A percentile compares a stretch with the other conserved stretches of the same genome.
Conservation (phyloP, 1,284 basidiomycete genomes). For the Cutaneotrichosporon cutaneum region DNA sequence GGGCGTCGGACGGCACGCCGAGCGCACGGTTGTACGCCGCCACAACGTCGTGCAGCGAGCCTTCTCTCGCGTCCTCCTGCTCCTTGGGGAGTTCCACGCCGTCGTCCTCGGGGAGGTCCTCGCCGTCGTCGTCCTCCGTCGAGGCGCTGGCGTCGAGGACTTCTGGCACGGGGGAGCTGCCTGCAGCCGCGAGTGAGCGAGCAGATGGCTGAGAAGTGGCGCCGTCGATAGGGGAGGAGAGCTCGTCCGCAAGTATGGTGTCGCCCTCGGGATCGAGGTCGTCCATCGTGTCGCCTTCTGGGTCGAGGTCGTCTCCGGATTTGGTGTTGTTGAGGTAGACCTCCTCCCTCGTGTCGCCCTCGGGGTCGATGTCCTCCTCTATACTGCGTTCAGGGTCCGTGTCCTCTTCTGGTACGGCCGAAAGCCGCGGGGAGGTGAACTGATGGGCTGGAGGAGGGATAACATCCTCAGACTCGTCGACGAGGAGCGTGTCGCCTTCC, state of each 20-base stretch:
- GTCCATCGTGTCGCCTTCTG: not conserved
- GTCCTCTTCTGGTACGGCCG: not conserved
- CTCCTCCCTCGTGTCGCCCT: not conserved
- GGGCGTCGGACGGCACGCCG: not conserved
- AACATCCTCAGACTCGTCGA: constrained; percentile 6
- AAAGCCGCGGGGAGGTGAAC: not conserved
- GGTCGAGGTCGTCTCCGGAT: not conserved
- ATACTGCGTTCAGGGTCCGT: not conserved
- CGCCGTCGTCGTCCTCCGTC: not conserved
- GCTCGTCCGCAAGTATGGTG: not conserved
- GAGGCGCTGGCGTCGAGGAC: not conserved
- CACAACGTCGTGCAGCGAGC: not conserved
- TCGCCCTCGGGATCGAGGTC: not conserved
- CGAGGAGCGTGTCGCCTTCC: constrained; percentile 11
- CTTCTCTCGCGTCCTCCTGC: not conserved
- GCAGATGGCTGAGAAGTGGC: not conserved
- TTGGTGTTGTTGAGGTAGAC: no score
- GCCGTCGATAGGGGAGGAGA: not conserved
- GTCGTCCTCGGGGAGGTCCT: no score
- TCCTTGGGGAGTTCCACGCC: not conserved
- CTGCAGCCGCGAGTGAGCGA: not conserved
- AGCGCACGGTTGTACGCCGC: not conserved
- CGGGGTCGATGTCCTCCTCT: not conserved
- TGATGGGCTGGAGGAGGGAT: not conserved
- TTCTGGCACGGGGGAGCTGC: not conserved